phyloP scores from a whole-genome alignment of 208 protist genomes.

The Trypanosomatidae sp. region DNA sequence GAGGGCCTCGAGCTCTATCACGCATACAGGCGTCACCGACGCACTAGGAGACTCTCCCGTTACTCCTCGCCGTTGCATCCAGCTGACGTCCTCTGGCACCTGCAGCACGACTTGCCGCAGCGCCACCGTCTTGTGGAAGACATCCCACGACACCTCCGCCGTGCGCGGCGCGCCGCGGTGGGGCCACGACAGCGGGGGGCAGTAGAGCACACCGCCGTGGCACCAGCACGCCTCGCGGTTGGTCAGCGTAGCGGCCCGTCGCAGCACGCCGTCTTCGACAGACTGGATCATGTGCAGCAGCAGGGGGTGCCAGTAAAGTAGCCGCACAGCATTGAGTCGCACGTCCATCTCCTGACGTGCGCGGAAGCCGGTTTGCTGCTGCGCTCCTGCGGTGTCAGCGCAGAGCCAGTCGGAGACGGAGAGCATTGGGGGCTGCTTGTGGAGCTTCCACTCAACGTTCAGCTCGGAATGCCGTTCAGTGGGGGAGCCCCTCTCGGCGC shows the following conservation, averaged over 20 bases:
- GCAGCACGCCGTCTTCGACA: conserved; percentile 13
- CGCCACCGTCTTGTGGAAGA: conserved; percentile 15
- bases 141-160: conserved; percentile 13
- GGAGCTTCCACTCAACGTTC: conserved; percentile 15
- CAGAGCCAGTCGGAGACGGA: conserved; percentile 24
- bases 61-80: too few relatives aligned
- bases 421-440: conserved; percentile 23
- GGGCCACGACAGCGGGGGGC: conserved; percentile 23
- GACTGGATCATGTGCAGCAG: conserved; percentile 15
- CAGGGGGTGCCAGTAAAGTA: conserved; percentile 27
- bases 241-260: conserved; percentile 10
- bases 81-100: too few relatives aligned
- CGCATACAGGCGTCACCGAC: too few relatives aligned
- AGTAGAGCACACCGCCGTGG: conserved; percentile 12
- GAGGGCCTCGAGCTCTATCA: too few relatives aligned
- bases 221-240: conserved; percentile 27
- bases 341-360: conserved; percentile 18
- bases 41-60: too few relatives aligned
- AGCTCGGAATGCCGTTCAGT: too few relatives aligned
- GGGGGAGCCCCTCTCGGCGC: too few relatives aligned
- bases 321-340: neutral
- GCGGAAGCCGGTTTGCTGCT: conserved; percentile 18
- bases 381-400: too few relatives aligned
- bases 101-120: too few relatives aligned
- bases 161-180: too few relatives aligned